A percentile compares a stretch with the other conserved stretches of the same genome.
Evolutionary conservation across 371 early-diverging fungal species (phyloP).

Genomic region (Chytridium lagenaria): DNA sequence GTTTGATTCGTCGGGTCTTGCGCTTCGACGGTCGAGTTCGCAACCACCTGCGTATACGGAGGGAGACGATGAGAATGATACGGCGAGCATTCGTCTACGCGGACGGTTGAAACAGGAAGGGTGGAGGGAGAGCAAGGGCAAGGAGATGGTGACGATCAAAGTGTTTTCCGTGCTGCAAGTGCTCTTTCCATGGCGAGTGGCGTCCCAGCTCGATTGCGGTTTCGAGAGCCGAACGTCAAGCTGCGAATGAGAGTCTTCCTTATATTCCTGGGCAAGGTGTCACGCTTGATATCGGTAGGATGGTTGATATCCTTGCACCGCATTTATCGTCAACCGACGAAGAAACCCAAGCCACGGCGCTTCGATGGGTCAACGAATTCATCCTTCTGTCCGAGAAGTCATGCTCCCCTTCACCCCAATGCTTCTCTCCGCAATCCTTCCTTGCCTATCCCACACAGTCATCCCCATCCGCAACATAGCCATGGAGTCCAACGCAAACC

Average conservation of each 20-base stretch:
- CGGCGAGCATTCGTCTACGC: constrained; percentile 10
- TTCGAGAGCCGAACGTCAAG: not conserved
- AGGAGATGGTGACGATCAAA: not conserved
- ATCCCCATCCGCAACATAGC: constrained; percentile 71
- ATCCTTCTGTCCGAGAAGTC: constrained; percentile 76
- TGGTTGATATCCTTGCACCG: constrained; percentile 80
- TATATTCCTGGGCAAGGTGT: constrained; percentile 75
- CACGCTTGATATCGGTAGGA: constrained; percentile 76
- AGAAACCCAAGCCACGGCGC: constrained; percentile 84
- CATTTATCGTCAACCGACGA: constrained; percentile 74
- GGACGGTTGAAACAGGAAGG: not conserved
- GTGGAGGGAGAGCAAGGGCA: not conserved
- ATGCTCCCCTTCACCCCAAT: constrained; percentile 78
- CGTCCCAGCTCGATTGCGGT: not conserved
- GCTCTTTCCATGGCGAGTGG: constrained; percentile 11
- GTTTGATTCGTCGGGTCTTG: constrained; percentile 8
- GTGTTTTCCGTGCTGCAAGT: not conserved
- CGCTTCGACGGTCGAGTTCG: not conserved
- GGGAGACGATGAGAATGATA: constrained; percentile 1
- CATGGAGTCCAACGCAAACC: constrained; percentile 71
- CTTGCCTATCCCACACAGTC: constrained; percentile 79
- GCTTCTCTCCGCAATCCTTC: constrained; percentile 79
- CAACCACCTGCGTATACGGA: constrained; percentile 14
- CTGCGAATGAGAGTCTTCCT: constrained; percentile 23
- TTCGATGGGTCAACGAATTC: constrained; percentile 88